Evolutionary conservation across 129 eudicot genomes (phyloP), one percentile per base, ranked within the genome.

Genomic region (Tagetes erecta): DNA sequence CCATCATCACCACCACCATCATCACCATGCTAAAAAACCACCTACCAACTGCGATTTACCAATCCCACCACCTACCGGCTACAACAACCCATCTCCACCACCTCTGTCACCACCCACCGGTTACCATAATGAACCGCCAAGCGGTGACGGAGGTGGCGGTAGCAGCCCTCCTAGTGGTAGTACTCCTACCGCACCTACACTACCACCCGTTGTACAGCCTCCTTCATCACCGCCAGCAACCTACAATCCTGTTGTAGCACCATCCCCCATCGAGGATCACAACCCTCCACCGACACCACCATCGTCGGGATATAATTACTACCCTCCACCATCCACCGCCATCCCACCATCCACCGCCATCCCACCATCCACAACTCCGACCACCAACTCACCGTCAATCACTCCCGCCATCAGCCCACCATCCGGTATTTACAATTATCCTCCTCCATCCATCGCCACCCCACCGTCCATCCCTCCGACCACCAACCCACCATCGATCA

Each of bases 21-120:
- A 71, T 4, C 82, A 78, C 47, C 82, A 13, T 63, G 64, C 5
- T 12, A 77, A 77, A 47, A 68, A 69, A 12, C 89, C 89, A 39
- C 87, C 92, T 0, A 64, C 84, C 10, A 88, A 88, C 64, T 91
- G 97, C 33, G 90, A 68, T 3, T 70, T 56, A 36, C 67, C 27
- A 20, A 20, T 20, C 27, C 27, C 67, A 62, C 67, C 67, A 33
- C 0, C 41, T 8, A 35, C 20, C 3, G 65, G 65, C 2, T 9
- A 34, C 34, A 9, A 34, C 40, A 60, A 60, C 42, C 66, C 66
- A 6, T 4, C 66, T 50, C 92, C 95, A 6, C 83, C 83, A 34
- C 20, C 63, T 13, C 92, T 92, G 11, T 78, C 83, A 34, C 20
- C 63, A 6, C 42, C 40, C 67, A 62, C 67, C 67, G 44, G 3